Percentiles rank a stretch among this genome's conserved stretches.
Conservation (phyloP, 305 asterid species). For the Monarda citriodora region DNA sequence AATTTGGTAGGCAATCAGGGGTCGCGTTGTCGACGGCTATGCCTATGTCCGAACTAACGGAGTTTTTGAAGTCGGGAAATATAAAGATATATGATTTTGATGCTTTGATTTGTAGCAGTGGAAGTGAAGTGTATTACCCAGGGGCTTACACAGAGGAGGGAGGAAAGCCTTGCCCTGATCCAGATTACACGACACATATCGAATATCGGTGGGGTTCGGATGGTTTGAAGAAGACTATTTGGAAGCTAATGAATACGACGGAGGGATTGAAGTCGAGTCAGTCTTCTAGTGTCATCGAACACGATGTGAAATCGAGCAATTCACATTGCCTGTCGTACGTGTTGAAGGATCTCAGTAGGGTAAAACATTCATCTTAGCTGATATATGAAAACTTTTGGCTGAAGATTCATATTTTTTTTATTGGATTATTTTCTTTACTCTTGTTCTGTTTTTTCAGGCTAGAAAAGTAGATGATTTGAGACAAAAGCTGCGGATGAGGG, state of each 20-base stretch:
- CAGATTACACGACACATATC: constrained; percentile 73
- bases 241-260: constrained; percentile 65
- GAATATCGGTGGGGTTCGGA: constrained; percentile 92
- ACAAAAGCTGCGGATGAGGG: constrained; percentile 92
- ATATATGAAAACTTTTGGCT: not conserved
- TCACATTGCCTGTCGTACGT: constrained; percentile 73
- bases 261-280: constrained; percentile 38
- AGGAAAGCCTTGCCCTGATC: constrained; percentile 61
- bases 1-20: constrained; percentile 53
- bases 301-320: constrained; percentile 66
- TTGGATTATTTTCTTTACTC: not conserved
- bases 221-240: constrained; percentile 81
- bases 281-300: constrained; percentile 39
- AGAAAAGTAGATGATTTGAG: constrained; percentile 84
- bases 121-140: constrained; percentile 88
- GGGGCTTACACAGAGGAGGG: constrained; percentile 50
- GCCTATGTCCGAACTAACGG: constrained; percentile 59
- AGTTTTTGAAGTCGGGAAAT: constrained; percentile 52
- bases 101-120: constrained; percentile 91
- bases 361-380: constrained; percentile 6
- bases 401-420: not conserved
- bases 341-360: constrained; percentile 70
- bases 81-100: constrained; percentile 67
- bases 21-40: constrained; percentile 81
- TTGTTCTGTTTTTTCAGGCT: constrained; percentile 42